Conservation (phyloP, 179 eudicot genomes). For the Drosera spatulata region DNA sequence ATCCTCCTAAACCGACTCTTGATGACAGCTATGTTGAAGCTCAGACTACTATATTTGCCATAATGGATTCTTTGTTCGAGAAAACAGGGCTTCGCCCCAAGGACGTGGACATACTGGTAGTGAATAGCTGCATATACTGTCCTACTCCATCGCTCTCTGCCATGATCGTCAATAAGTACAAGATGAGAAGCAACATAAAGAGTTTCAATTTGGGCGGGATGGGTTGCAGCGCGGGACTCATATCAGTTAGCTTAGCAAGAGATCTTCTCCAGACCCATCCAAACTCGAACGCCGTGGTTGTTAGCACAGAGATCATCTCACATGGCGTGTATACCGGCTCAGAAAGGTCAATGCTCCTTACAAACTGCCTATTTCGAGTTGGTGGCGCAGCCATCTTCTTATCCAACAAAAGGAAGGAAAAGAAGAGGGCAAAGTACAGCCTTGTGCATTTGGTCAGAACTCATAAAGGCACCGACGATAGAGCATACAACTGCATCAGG, state of each 20-base stretch:
- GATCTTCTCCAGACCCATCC: no score
- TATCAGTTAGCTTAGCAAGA: no score
- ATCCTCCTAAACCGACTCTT: slow-evolving; percentile 28
- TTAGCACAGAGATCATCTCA: no score
- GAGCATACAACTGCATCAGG: slow-evolving; percentile 23
- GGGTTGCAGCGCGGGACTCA: no score
- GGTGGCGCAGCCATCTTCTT: slow-evolving; percentile 19
- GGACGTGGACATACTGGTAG: no score
- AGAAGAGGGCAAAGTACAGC: slow-evolving; percentile 20
- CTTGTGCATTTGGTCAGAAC: slow-evolving; percentile 27
- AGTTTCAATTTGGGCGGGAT: no score
- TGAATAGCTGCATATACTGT: slow-evolving; percentile 28
- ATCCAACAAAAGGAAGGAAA: slow-evolving; percentile 21
- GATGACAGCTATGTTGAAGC: slow-evolving; percentile 13
- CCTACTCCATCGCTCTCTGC: slow-evolving; percentile 31
- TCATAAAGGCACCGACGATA: slow-evolving; percentile 27
- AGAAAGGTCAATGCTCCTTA: no score
- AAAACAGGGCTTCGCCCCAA: slow-evolving; percentile 15
- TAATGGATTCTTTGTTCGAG: slow-evolving; percentile 15
- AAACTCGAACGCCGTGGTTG: no score
- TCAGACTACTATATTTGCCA: slow-evolving; percentile 16
- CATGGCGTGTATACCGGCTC: no score
- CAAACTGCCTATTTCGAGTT: no score
- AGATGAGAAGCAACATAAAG: slow-evolving; percentile 27
- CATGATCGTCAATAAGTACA: slow-evolving; percentile 31